Conservation (phyloP, 495 filamentous ascomycete genomes). For the Aspergillus nidulans region DNA sequence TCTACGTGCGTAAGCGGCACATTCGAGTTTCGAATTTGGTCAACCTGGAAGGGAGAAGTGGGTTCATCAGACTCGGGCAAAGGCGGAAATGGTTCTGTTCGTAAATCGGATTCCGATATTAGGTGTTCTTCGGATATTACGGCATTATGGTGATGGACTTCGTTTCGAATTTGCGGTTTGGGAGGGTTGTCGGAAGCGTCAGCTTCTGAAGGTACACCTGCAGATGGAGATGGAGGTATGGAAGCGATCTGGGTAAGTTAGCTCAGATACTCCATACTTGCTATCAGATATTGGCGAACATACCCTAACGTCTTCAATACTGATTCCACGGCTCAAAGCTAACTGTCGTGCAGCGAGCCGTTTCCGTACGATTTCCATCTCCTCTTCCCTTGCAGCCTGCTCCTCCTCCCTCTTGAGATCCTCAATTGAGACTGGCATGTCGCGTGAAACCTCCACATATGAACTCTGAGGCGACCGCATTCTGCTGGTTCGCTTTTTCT, state of each 20-base stretch:
- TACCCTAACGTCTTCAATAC: slow-evolving; percentile 21
- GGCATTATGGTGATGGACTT: background rate
- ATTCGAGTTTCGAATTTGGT: background rate
- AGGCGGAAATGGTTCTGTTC: slow-evolving; percentile 37
- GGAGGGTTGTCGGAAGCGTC: slow-evolving; percentile 4
- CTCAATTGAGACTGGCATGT: slow-evolving; percentile 52
- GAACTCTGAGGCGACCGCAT: slow-evolving; percentile 23
- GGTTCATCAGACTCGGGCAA: slow-evolving; percentile 16
- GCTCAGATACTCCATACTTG: background rate
- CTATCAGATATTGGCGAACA: slow-evolving; percentile 6
- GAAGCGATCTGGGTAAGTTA: slow-evolving; percentile 6
- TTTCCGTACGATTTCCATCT: slow-evolving; percentile 63
- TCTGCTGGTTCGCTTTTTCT: slow-evolving; percentile 21
- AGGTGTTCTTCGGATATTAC: slow-evolving; percentile 14
- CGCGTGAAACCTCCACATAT: slow-evolving; percentile 22
- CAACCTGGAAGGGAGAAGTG: background rate
- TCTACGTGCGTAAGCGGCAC: background rate
- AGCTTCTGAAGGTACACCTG: slow-evolving; percentile 3
- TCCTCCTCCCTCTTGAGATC: slow-evolving; percentile 79
- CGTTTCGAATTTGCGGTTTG: slow-evolving; percentile 12
- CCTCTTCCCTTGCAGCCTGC: slow-evolving; percentile 60
- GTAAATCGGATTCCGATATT: slow-evolving; percentile 20
- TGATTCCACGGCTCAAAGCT: slow-evolving; percentile 65
- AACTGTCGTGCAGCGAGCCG: slow-evolving; percentile 67
- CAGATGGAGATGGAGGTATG: slow-evolving; percentile 9